These are phyloP conservation scores for Eremothecium cymbalariae DNA, from an alignment of 1,139 yeast species.

Conservation along the genomic window DNA sequence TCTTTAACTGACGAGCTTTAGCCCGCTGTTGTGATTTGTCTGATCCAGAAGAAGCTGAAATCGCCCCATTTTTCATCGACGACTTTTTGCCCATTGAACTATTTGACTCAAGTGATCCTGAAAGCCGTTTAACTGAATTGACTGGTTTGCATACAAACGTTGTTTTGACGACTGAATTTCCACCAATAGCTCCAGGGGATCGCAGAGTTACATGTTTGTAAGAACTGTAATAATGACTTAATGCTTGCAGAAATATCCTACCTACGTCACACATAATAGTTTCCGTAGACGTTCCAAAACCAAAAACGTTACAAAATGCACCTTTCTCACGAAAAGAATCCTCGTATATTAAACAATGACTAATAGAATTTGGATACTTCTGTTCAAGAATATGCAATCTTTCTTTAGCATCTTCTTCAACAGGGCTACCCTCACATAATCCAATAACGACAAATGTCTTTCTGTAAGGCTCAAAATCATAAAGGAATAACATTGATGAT, in stretches of 20 bases:
- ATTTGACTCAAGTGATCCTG: conserved; percentile 7
- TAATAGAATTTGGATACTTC: conserved; percentile 50
- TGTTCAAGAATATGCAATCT: conserved; percentile 34
- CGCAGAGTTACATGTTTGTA: conserved; percentile 63
- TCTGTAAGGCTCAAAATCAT: conserved; percentile 84
- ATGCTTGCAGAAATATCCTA: conserved; percentile 49
- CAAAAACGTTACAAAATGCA: conserved; percentile 14
- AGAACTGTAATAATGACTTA: conserved; percentile 63
- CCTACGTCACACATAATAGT: conserved; percentile 69
- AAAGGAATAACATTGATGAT: conserved; percentile 51
- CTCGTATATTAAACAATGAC: conserved; percentile 45
- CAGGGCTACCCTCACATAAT: conserved; percentile 11
- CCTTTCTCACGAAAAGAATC: background rate
- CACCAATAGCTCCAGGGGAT: conserved; percentile 61
- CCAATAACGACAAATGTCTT: conserved; percentile 67
- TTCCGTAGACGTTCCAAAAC: conserved; percentile 34
- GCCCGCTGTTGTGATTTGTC: conserved; percentile 49
- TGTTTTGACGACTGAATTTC: conserved; percentile 36
- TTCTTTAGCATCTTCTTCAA: conserved; percentile 27
- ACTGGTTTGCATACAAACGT: conserved; percentile 20
- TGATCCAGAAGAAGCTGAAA: too few species aligned
- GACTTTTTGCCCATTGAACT: conserved; percentile 2
- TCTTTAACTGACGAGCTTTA: conserved; percentile 67
- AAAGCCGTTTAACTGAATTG: conserved; percentile 7
- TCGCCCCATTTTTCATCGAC: background rate